Conservation (phyloP, 257 asterid species). For the Solanum stenotomum region DNA sequence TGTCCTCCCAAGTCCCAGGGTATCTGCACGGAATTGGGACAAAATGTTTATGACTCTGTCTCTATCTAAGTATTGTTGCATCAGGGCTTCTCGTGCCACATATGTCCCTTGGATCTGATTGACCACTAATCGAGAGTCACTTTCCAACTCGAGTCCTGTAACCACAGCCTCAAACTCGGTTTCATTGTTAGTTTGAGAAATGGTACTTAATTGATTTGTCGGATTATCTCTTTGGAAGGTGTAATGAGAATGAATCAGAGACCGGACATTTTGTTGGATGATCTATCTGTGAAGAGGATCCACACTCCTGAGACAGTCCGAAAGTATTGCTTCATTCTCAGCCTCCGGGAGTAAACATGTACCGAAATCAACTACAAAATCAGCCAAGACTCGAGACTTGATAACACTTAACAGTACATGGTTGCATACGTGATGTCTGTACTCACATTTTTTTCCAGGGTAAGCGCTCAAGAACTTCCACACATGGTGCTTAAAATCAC, state of each 20-base stretch:
- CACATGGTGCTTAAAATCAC: too few species aligned
- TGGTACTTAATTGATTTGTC: background rate
- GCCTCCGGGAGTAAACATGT: too few species aligned
- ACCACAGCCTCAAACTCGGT: background rate
- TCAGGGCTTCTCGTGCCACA: background rate
- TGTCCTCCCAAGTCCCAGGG: background rate
- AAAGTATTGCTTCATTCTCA: too few species aligned
- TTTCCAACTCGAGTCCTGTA: background rate
- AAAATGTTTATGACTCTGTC: background rate
- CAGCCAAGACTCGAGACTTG: too few species aligned
- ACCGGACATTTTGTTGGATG: background rate
- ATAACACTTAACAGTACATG: too few species aligned
- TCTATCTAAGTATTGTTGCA: background rate
- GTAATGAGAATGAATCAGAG: background rate
- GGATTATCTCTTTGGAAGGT: background rate
- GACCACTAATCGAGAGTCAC: background rate
- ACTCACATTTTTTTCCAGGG: background rate
- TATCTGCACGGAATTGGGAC: background rate
- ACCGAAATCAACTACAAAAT: too few species aligned
- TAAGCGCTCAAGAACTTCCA: too few species aligned
- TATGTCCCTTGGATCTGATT: background rate
- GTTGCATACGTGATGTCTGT: background rate
- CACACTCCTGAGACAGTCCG: background rate
- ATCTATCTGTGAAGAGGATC: background rate
- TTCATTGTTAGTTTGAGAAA: background rate